Conservation (phyloP, 164 flowering plant species). For the Tetracentron sinense region DNA sequence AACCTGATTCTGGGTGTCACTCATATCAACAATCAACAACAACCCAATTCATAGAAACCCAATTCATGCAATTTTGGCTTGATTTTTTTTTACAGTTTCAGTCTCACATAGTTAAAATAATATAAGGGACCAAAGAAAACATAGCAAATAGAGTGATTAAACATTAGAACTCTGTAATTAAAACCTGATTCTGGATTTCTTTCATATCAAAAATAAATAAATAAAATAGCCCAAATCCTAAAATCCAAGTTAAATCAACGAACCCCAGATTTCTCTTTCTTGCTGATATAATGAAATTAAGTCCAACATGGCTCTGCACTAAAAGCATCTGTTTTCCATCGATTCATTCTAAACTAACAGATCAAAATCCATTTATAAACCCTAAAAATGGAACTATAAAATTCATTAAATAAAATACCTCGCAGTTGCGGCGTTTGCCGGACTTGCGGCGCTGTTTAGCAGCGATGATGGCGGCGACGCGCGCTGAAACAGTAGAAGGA, state of each 20-base stretch:
- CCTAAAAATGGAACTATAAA: background rate
- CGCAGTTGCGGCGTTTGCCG: conserved; percentile 77
- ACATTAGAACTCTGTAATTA: no score
- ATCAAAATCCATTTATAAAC: background rate
- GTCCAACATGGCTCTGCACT: background rate
- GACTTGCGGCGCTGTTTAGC: conserved; percentile 81
- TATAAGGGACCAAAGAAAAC: no score
- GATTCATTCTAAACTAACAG: background rate
- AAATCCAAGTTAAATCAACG: conserved; percentile 1
- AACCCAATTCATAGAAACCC: no score
- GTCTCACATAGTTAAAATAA: background rate
- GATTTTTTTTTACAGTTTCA: background rate
- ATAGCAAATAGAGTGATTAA: no score
- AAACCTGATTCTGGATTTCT: no score
- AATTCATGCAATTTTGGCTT: background rate
- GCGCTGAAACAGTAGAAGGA: conserved; percentile 52
- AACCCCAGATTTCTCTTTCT: background rate
- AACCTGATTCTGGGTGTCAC: no score
- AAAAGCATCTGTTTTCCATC: background rate
- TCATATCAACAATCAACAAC: no score
- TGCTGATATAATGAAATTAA: background rate
- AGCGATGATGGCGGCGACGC: conserved; percentile 80
- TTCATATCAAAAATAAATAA: background rate
- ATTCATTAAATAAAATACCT: conserved; percentile 38
- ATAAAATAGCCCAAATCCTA: background rate